Base-by-base conservation (phyloP, 169 alveolate species). In the Cryptosporidium felis region DNA sequence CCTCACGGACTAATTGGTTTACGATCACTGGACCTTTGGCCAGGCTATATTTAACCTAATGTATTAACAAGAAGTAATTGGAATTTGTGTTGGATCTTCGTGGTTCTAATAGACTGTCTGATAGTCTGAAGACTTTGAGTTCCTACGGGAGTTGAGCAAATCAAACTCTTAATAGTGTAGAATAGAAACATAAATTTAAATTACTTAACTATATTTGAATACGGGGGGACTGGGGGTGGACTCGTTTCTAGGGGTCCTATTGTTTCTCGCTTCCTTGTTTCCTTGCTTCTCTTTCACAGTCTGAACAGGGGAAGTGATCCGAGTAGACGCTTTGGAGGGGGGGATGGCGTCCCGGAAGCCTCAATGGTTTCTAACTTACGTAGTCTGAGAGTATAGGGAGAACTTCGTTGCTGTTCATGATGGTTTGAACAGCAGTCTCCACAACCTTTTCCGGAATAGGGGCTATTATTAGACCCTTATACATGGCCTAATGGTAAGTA, bases 371-470 rank as follows among this genome's bases (percentile, higher is more conserved):
- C 12, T 10, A 74, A 56, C 85, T 74, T 53, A 74, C 85, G 23
- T 10, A 49, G 14, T 74, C 85, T 21, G 65, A 32, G 16, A 74
- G 10, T 23, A 53, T 44, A 26, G 85, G 67, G 18, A 56, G 63
- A 12, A 58, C 56, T 10, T 74, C 56, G 28, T 74, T 49, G 23
- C 85, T 74, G 32, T 53, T 74, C 41, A 30, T 32, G 8, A 74
- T 53, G 5, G 58, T 74, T n/a, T 74, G 63, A 16, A 56, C 67
- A 12, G 66, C 67, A 3, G 74, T 53, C 14, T 74, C 74, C 28
- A 74, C 38, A 9, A 74, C 85, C 28, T 32, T 67, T 32, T 53
- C 23, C 56, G 85, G 85, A 40, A 74, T 74, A 32, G 85, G 67
- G 44, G 65, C 41, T 38, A 74, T 56, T 0, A 56, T 60, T 18